phyloP scores from a whole-genome alignment of 306 rosid genomes.

The Rosa chinensis region DNA sequence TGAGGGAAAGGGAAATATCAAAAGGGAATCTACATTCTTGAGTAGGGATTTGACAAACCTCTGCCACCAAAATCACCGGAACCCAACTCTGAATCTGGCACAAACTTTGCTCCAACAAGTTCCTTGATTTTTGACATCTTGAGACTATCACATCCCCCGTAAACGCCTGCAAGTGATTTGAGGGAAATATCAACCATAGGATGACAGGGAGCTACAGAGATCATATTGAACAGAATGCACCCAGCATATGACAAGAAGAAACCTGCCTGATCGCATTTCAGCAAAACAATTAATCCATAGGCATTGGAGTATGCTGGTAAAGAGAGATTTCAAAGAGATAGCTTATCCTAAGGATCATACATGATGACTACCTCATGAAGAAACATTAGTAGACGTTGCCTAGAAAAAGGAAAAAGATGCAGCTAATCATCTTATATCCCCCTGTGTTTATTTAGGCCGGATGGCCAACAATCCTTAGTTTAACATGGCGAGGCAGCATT shows the following conservation, averaged over 20 bases:
- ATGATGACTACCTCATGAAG: not conserved
- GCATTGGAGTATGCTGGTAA: slow-evolving; percentile 1
- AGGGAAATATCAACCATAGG: slow-evolving; percentile 10
- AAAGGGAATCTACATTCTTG: not conserved
- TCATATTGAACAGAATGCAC: not conserved
- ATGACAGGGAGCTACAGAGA: not conserved
- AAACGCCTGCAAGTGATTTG: slow-evolving; percentile 50
- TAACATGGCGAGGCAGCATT: not conserved
- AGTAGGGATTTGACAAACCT: slow-evolving; percentile 52
- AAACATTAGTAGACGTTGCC: not conserved
- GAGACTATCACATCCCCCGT: slow-evolving; percentile 60
- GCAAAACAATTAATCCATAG: not conserved
- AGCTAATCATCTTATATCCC: not conserved
- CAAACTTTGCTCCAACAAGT: slow-evolving; percentile 58
- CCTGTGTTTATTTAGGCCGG: not conserved
- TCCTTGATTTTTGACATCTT: slow-evolving; percentile 54
- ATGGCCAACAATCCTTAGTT: not conserved
- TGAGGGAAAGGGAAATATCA: slow-evolving; percentile 5
- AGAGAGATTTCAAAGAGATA: not conserved
- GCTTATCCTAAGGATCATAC: not conserved
- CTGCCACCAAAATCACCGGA: slow-evolving; percentile 59
- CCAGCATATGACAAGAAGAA: not conserved
- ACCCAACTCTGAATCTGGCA: slow-evolving; percentile 56
- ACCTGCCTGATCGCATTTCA: not conserved
- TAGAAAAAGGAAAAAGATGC: not conserved